Conservation (phyloP, 768 basidiomycete species). For the Gelatoporia subvermispora region DNA sequence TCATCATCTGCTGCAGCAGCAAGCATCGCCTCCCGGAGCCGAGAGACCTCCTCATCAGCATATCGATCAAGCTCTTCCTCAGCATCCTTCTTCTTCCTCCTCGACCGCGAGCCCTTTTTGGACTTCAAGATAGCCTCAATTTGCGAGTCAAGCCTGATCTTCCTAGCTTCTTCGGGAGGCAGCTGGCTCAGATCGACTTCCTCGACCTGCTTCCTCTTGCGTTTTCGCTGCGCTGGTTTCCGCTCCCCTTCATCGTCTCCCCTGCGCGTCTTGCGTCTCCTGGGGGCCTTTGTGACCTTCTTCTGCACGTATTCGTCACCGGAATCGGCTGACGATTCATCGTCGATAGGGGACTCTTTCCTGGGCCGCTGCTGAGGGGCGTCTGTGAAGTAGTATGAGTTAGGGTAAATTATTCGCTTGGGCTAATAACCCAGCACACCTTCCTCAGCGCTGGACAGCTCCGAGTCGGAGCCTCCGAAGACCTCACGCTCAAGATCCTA, state of each 20-base stretch:
- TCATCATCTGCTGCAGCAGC: slow-evolving; percentile 81
- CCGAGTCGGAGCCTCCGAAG: slow-evolving; percentile 81
- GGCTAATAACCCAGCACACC: slow-evolving; percentile 26
- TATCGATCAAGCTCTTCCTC: slow-evolving; percentile 82
- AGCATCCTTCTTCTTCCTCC: slow-evolving; percentile 70
- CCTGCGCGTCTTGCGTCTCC: slow-evolving; percentile 18
- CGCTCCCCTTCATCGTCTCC: slow-evolving; percentile 26
- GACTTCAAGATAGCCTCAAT: slow-evolving; percentile 85
- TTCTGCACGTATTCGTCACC: slow-evolving; percentile 49
- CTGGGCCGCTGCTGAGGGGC: slow-evolving; percentile 38
- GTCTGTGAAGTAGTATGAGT: slow-evolving; percentile 25
- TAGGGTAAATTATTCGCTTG: background rate
- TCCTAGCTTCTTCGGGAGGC: slow-evolving; percentile 75
- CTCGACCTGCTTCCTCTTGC: slow-evolving; percentile 50
- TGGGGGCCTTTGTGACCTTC: slow-evolving; percentile 17
- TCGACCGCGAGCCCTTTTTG: slow-evolving; percentile 61
- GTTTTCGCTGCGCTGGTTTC: slow-evolving; percentile 36
- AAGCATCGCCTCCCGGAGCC: slow-evolving; percentile 87
- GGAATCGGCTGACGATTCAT: slow-evolving; percentile 35
- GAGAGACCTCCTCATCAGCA: slow-evolving; percentile 86
- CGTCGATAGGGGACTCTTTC: slow-evolving; percentile 30
- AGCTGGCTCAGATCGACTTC: slow-evolving; percentile 66
- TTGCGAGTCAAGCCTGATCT: slow-evolving; percentile 73
- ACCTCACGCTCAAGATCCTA: slow-evolving; percentile 24
- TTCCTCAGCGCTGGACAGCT: slow-evolving; percentile 74